phyloP scores from a whole-genome alignment of 164 flowering plant species.

The Sextonia rubra region DNA sequence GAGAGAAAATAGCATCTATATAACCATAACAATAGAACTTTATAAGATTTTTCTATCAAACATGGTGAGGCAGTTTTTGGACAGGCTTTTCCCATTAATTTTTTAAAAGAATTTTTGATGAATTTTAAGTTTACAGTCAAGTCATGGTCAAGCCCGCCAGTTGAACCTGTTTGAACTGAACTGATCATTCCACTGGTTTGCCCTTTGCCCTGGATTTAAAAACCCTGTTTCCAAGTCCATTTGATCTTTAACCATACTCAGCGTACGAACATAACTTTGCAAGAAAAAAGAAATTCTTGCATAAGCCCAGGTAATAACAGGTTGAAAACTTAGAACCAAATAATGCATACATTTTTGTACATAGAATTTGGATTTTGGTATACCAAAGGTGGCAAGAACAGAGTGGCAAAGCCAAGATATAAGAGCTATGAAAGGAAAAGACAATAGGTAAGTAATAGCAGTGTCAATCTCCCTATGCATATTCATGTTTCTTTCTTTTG shows the following conservation, averaged over 20 bases:
- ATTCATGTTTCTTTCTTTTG: not conserved
- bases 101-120: no score
- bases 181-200: no score
- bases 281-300: no score
- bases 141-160: no score
- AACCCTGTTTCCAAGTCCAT: not conserved
- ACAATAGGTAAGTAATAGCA: not conserved
- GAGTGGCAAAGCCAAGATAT: not conserved
- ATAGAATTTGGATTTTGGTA: not conserved
- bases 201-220: no score
- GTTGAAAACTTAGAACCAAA: not conserved
- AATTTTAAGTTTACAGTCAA: no score
- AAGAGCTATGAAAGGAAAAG: not conserved
- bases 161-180: no score
- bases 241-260: not conserved
- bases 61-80: no score
- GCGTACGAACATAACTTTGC: not conserved
- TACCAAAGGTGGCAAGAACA: not conserved
- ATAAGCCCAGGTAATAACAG: no score
- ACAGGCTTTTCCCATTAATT: not conserved
- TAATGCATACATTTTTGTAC: not conserved
- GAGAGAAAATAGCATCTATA: not conserved
- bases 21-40: not conserved
- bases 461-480: not conserved
- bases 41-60: not conserved